A percentile compares a stretch with the other conserved stretches of the same genome.
Conservation (phyloP, 108 stramenopile genomes). For the Fragilariopsis cylindrus region DNA sequence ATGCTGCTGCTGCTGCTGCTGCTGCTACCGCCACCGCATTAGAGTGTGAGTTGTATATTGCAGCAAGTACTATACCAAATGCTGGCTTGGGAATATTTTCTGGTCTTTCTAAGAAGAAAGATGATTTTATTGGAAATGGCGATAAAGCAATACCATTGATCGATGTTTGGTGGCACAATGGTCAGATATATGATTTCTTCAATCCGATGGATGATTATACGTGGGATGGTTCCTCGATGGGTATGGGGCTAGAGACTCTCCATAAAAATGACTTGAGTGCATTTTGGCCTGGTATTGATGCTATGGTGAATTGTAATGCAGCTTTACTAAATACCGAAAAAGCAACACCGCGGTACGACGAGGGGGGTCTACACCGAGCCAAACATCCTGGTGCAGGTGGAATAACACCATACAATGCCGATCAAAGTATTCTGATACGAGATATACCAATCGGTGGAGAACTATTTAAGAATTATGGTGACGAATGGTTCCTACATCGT, state of each 20-base stretch:
- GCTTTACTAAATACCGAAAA: conserved; percentile 38
- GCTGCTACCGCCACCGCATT: not conserved
- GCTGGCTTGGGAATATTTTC: conserved; percentile 77
- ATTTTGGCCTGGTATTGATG: conserved; percentile 50
- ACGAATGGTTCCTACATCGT: conserved; percentile 56
- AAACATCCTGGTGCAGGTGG: conserved; percentile 39
- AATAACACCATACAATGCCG: conserved; percentile 43
- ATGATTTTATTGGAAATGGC: conserved; percentile 43
- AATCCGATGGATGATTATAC: conserved; percentile 52
- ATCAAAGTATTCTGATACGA: conserved; percentile 20
- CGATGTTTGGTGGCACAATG: conserved; percentile 53
- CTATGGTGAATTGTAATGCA: conserved; percentile 42
- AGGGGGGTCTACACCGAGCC: conserved; percentile 41
- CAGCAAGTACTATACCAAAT: conserved; percentile 62
- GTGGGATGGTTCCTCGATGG: conserved; percentile 41
- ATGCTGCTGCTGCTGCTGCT: too few relatives aligned
- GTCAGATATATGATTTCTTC: conserved; percentile 6
- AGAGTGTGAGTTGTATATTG: conserved; percentile 60
- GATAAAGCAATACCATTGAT: conserved; percentile 56
- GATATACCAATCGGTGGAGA: conserved; percentile 65
- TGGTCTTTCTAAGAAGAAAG: conserved; percentile 16
- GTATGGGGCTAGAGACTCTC: conserved; percentile 26
- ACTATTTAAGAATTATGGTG: conserved; percentile 67
- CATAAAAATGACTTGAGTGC: conserved; percentile 1
- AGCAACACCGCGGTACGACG: conserved; percentile 24